A percentile compares a stretch with the other conserved stretches of the same genome.
These are phyloP conservation scores for Ascochyta pisi DNA, from an alignment of 2,329 filamentous ascomycete genomes.

Conservation along the genomic window DNA sequence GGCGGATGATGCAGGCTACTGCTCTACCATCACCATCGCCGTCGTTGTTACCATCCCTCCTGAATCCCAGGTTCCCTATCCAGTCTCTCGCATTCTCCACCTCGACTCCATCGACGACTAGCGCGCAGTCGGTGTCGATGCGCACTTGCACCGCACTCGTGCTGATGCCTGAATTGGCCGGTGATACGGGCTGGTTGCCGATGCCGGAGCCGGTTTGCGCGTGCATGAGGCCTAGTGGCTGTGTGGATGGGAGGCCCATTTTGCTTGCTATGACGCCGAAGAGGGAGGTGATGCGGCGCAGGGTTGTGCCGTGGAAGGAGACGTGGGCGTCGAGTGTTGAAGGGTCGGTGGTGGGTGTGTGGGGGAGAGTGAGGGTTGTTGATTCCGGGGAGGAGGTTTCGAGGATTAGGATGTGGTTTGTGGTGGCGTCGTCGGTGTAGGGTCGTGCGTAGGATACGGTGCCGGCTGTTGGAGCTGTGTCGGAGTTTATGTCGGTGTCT, in stretches of 20 bases:
- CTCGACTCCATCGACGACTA: slow-evolving; percentile 33
- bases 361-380: slow-evolving; percentile 39
- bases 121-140: slow-evolving; percentile 28
- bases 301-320: slow-evolving; percentile 76
- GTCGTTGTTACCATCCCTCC: neutral
- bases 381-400: slow-evolving; percentile 67
- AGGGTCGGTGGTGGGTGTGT: slow-evolving; percentile 32
- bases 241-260: slow-evolving; percentile 68
- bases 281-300: slow-evolving; percentile 73
- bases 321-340: slow-evolving; percentile 53
- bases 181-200: slow-evolving; percentile 67
- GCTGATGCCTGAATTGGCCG: slow-evolving; percentile 72
- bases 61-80: slow-evolving; percentile 25
- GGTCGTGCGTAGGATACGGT: slow-evolving; percentile 84
- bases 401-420: slow-evolving; percentile 71
- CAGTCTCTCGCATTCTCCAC: slow-evolving; percentile 29
- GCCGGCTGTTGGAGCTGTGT: slow-evolving; percentile 39
- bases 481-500: slow-evolving; percentile 49
- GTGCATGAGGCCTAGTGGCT: slow-evolving; percentile 72
- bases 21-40: slow-evolving; percentile 21
- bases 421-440: slow-evolving; percentile 76
- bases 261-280: slow-evolving; percentile 84
- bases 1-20: slow-evolving; percentile 42
- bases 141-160: slow-evolving; percentile 68
- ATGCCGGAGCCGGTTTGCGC: slow-evolving; percentile 62